phyloP scores from a whole-genome alignment of 148 eudicot species.

The Euryodendron excelsum region DNA sequence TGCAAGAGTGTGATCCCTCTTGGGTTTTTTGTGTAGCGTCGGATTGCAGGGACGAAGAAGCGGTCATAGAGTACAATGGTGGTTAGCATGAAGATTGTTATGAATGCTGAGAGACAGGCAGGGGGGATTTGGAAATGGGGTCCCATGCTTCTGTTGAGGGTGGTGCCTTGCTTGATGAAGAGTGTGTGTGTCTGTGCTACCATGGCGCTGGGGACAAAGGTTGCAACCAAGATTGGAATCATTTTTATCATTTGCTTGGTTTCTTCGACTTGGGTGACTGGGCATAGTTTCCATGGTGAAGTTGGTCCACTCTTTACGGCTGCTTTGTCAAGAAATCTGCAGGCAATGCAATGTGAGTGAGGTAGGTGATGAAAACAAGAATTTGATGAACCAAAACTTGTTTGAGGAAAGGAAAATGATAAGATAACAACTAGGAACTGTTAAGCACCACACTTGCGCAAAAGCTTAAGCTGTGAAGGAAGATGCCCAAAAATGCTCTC shows the following conservation, averaged over 20 bases:
- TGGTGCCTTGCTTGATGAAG: slow-evolving; percentile 33
- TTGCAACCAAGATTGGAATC: slow-evolving; percentile 23
- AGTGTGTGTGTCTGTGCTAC: slow-evolving; percentile 27
- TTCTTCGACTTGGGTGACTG: slow-evolving; percentile 38
- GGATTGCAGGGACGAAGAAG: slow-evolving; percentile 15
- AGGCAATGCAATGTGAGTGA: neutral
- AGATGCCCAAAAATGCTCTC: no score
- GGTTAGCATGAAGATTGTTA: slow-evolving; percentile 24
- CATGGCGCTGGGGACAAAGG: slow-evolving; percentile 22
- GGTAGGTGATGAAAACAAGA: neutral
- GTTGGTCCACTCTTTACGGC: slow-evolving; percentile 10
- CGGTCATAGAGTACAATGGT: slow-evolving; percentile 21
- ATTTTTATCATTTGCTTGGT: slow-evolving; percentile 35
- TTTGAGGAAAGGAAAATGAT: no score
- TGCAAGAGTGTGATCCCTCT: slow-evolving; percentile 28
- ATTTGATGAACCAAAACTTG: no score
- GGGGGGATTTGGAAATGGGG: slow-evolving; percentile 31
- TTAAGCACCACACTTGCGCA: no score
- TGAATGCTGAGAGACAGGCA: slow-evolving; percentile 19
- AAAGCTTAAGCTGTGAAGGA: no score
- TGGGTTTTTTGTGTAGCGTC: slow-evolving; percentile 20
- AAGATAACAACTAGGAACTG: no score
- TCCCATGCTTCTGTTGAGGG: slow-evolving; percentile 23
- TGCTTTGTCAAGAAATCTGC: slow-evolving; percentile 31
- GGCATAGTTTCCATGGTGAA: slow-evolving; percentile 26